A percentile compares a stretch with the other conserved stretches of the same genome.
Evolutionary conservation across 78 protist species (phyloP).

Genomic region (Monosiga brevicollis): DNA sequence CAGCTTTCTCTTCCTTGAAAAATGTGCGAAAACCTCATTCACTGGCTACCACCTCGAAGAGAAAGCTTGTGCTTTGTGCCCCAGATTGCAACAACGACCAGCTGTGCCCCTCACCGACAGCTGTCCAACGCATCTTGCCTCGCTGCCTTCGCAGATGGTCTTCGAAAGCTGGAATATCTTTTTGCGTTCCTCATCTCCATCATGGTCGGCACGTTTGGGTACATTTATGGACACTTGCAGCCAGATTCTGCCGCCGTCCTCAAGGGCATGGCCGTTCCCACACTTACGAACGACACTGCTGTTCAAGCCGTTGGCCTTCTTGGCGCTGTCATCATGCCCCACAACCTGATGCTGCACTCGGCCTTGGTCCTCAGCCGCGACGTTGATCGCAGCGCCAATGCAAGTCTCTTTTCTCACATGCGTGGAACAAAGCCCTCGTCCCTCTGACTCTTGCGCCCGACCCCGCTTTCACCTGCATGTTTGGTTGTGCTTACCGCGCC

Average conservation of each 20-base stretch:
- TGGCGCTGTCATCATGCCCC: constrained; percentile 81
- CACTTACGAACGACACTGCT: constrained; percentile 13
- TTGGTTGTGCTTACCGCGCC: too few species aligned
- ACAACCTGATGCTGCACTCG: constrained; percentile 66
- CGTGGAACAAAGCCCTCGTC: too few species aligned
- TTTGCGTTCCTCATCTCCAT: constrained; percentile 38
- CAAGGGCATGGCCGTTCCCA: constrained; percentile 39
- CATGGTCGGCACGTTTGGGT: constrained; percentile 49
- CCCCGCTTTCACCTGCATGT: too few species aligned
- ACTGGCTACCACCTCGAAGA: too few species aligned
- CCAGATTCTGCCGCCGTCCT: constrained; percentile 23
- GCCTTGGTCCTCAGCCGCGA: constrained; percentile 45
- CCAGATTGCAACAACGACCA: too few species aligned
- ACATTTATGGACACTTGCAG: constrained; percentile 33
- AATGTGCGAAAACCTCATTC: constrained; percentile 15
- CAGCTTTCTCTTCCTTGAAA: constrained; percentile 47
- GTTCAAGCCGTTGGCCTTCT: constrained; percentile 57
- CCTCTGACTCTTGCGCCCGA: too few species aligned
- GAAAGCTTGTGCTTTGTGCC: too few species aligned
- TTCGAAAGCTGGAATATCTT: constrained; percentile 54
- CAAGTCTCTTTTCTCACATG: too few species aligned
- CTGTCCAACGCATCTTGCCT: too few species aligned
- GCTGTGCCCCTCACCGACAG: too few species aligned
- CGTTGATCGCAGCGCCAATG: neutral
- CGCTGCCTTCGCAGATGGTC: neutral